These are phyloP conservation scores for Tricholoma terreum DNA, from an alignment of 768 basidiomycete species.

Conservation along the genomic window DNA sequence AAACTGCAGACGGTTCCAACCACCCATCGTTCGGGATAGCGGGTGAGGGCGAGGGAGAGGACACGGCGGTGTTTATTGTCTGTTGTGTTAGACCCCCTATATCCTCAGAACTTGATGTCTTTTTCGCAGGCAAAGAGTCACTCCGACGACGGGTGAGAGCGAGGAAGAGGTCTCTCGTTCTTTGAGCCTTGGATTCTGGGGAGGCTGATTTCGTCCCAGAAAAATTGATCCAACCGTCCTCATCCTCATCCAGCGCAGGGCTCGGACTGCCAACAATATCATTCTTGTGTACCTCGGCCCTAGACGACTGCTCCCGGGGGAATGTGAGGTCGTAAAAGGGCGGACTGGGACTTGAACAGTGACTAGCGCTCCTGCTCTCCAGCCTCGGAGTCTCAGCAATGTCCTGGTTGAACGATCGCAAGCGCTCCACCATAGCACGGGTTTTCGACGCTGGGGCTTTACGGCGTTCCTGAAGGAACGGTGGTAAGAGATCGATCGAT, in stretches of 20 bases:
- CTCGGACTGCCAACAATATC: slow-evolving; percentile 26
- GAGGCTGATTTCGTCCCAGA: slow-evolving; percentile 19
- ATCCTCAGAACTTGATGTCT: slow-evolving; percentile 13
- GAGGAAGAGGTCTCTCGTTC: slow-evolving; percentile 41
- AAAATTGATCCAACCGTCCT: slow-evolving; percentile 44
- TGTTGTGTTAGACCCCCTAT: slow-evolving; percentile 8
- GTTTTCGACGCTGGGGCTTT: slow-evolving; percentile 51
- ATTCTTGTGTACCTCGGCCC: slow-evolving; percentile 40
- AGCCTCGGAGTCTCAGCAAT: not conserved
- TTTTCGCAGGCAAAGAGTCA: slow-evolving; percentile 33
- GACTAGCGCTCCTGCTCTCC: slow-evolving; percentile 24
- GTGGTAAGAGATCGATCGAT: slow-evolving; percentile 40
- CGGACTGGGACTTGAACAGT: slow-evolving; percentile 32
- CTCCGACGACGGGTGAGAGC: slow-evolving; percentile 40
- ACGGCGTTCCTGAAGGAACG: slow-evolving; percentile 46
- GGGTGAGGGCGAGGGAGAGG: slow-evolving; percentile 26
- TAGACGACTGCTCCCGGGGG: slow-evolving; percentile 31
- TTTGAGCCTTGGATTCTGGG: slow-evolving; percentile 32
- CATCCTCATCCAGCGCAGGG: slow-evolving; percentile 36
- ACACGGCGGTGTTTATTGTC: slow-evolving; percentile 13
- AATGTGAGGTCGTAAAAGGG: slow-evolving; percentile 27
- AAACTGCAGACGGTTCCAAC: slow-evolving; percentile 32
- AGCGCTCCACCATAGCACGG: slow-evolving; percentile 55
- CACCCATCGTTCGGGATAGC: slow-evolving; percentile 33
- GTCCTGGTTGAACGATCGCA: slow-evolving; percentile 35